Conservation (phyloP, 2,329 filamentous ascomycete genomes). For the Verticillium zaregamsianum region DNA sequence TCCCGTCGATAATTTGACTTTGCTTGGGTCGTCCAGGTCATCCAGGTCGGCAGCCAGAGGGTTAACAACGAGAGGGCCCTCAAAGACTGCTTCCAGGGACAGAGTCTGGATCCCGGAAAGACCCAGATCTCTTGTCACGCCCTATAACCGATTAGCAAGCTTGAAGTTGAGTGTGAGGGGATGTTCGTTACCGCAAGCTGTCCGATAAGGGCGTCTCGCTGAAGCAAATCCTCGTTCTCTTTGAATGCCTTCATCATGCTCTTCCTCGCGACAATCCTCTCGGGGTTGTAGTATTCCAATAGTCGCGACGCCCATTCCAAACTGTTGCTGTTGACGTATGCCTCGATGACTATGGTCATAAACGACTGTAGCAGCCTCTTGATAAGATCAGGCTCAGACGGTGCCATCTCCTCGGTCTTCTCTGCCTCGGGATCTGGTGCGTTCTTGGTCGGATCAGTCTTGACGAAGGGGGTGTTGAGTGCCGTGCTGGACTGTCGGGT, state of each 20-base stretch:
- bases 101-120: constrained; percentile 35
- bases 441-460: constrained; percentile 48
- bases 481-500: constrained; percentile 54
- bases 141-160: constrained; percentile 30
- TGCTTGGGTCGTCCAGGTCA: constrained; percentile 39
- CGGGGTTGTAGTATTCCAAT: constrained; percentile 64
- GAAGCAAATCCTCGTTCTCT: constrained; percentile 56
- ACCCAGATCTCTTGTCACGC: constrained; percentile 60
- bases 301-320: constrained; percentile 61
- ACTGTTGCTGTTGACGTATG: constrained; percentile 60
- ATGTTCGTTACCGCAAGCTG: constrained; percentile 57
- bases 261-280: constrained; percentile 56
- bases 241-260: constrained; percentile 63
- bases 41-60: constrained; percentile 44
- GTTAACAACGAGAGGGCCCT: constrained; percentile 35
- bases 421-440: constrained; percentile 59
- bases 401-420: constrained; percentile 44
- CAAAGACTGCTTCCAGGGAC: constrained; percentile 40
- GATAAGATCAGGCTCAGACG: constrained; percentile 58
- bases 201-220: constrained; percentile 63
- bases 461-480: constrained; percentile 50
- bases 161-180: not conserved
- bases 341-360: constrained; percentile 71
- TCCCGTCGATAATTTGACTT: constrained; percentile 54
- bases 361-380: constrained; percentile 68